Base-by-base conservation (phyloP, 345 rosid genomes). In the Trapa bicornis region DNA sequence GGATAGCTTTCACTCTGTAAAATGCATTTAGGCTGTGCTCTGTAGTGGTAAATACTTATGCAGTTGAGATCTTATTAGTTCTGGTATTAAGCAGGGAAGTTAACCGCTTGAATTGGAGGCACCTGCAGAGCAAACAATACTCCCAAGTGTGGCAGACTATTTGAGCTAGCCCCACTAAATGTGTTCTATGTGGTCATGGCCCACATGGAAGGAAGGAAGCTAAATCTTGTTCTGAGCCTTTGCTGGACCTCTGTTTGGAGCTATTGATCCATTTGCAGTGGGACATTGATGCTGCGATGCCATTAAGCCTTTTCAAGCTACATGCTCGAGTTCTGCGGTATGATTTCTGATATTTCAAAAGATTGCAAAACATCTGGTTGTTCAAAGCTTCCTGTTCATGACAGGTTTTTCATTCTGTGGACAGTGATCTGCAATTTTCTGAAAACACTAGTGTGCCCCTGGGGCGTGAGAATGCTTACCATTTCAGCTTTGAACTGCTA, bases 41-140 rank as follows among this genome's bases (percentile, higher is more conserved):
- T 58, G 74, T 80, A 65, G 78, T 76, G 70, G 89, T 87, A 82
- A 70, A 70, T 6, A 42, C 37, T 22, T 66, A 38, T 56, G 22
- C 39, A 2, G 61, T n/a, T 17, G 37, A 58, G 38, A 16, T 58
- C 3, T 8, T 29, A 4, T 36, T 38, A 16, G 22, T 6, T 37
- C 22, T 53, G 67, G 53, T 60, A n/a, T 58, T 72, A 6, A 79
- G 80, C 83, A 80, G 89, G 81, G 76, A 29, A 29, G 57, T 22
- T 15, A 57, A 38, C 15, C 43, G 15, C 47, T 17, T 12, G 32
- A 32, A 37, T 61, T 58, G 56, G 65, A 47, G 47, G 61, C 33
- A 0, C 50, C 22, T 32, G 65, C 53, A 14, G 62, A 56, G 53
- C 61, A n/a, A 47, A 61, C 7, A 11, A 68, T 68, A 38, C 42